Percentiles rank a stretch among this genome's conserved stretches.
phyloP scores from a whole-genome alignment of 2,329 filamentous ascomycete genomes.

The Penicillium sp. region DNA sequence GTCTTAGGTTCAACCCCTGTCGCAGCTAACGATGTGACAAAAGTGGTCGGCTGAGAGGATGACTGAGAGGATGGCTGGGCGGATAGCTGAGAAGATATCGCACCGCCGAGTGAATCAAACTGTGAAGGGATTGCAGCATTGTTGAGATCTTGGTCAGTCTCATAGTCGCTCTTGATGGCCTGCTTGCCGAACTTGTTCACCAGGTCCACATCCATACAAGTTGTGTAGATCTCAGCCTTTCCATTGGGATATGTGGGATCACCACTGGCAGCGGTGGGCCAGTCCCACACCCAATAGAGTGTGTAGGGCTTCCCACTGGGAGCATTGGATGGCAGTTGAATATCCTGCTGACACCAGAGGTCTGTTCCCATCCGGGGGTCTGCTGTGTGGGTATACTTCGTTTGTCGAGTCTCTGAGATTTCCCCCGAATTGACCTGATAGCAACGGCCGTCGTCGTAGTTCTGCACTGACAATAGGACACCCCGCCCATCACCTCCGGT shows the following conservation, averaged over 20 bases:
- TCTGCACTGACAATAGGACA: conserved; percentile 69
- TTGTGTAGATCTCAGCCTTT: conserved; percentile 50
- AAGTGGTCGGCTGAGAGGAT: background rate
- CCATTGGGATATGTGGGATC: conserved; percentile 41
- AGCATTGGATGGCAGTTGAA: conserved; percentile 69
- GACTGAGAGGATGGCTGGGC: background rate
- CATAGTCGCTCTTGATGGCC: conserved; percentile 25
- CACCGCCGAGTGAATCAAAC: conserved; percentile 32
- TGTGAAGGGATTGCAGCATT: conserved; percentile 42
- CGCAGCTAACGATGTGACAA: conserved; percentile 6
- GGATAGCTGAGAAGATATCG: background rate
- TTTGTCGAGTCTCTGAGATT: conserved; percentile 61
- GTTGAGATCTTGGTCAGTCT: conserved; percentile 37
- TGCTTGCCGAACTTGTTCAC: conserved; percentile 21
- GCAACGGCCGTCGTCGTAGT: conserved; percentile 89
- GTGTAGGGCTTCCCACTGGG: conserved; percentile 68
- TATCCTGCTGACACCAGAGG: conserved; percentile 77
- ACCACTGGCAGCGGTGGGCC: conserved; percentile 60
- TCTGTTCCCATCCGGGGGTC: conserved; percentile 58
- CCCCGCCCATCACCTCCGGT: conserved; percentile 79
- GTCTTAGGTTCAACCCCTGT: conserved; percentile 4
- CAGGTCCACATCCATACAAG: conserved; percentile 51
- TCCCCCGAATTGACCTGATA: conserved; percentile 68
- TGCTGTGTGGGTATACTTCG: conserved; percentile 52
- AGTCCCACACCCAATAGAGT: conserved; percentile 97